Conservation (phyloP, 345 rosid genomes). For the Durio zibethinus region DNA sequence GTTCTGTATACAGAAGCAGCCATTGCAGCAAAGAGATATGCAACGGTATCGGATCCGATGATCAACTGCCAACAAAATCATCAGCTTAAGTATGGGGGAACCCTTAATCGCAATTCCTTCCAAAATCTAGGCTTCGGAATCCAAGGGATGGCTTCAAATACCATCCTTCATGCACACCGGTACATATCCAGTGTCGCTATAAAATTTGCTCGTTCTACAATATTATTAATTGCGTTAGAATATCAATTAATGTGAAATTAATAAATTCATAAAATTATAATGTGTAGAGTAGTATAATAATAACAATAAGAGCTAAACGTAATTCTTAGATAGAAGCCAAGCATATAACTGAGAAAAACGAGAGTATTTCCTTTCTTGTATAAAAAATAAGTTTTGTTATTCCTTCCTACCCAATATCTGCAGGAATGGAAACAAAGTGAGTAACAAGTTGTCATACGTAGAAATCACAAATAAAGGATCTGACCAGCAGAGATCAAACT, state of each 20-base stretch:
- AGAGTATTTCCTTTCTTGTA: too few relatives aligned
- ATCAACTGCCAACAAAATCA: conserved; percentile 16
- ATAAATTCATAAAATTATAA: too few relatives aligned
- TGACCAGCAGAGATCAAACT: conserved; percentile 18
- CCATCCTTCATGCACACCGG: background rate
- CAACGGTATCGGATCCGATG: background rate
- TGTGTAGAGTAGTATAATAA: too few relatives aligned
- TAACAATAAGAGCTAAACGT: too few relatives aligned
- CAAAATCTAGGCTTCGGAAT: conserved; percentile 6
- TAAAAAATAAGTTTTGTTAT: too few relatives aligned
- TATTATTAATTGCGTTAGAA: too few relatives aligned
- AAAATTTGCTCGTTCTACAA: too few relatives aligned
- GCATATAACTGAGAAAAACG: too few relatives aligned
- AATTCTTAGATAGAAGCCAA: too few relatives aligned
- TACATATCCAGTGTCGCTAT: background rate
- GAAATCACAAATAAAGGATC: conserved; percentile 18
- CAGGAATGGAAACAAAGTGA: conserved; percentile 5
- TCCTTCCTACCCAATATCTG: too few relatives aligned
- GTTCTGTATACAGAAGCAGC: conserved; percentile 29
- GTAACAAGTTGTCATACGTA: conserved; percentile 16
- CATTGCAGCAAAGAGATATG: conserved; percentile 22
- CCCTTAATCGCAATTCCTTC: background rate
- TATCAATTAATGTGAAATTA: too few relatives aligned
- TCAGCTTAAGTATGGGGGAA: conserved; percentile 1
- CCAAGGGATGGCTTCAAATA: background rate